These are phyloP conservation scores for Phytophthora citrophthora DNA, from an alignment of 352 stramenopile species.

Conservation along the genomic window DNA sequence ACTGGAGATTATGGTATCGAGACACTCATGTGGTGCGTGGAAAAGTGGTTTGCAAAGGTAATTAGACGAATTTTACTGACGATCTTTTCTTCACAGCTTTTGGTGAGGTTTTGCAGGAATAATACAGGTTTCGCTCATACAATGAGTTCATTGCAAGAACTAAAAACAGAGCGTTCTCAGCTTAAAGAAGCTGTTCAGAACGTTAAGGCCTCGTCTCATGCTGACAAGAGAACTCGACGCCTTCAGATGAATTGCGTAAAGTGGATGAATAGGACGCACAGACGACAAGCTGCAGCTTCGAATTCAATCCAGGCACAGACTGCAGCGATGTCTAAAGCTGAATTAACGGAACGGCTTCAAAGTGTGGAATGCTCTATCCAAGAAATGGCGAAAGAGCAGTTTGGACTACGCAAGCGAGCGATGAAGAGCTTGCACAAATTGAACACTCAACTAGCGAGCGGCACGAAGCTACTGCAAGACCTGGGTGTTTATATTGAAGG, in stretches of 20 bases:
- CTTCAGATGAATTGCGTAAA: constrained; percentile 73
- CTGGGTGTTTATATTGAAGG: constrained; percentile 8
- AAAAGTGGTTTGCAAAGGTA: not conserved
- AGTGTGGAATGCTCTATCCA: constrained; percentile 47
- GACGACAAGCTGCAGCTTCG: constrained; percentile 42
- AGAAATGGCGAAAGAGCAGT: constrained; percentile 49
- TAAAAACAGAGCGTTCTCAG: constrained; percentile 54
- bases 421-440: constrained; percentile 58
- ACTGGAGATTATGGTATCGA: constrained; percentile 65
- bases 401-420: constrained; percentile 53
- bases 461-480: constrained; percentile 45
- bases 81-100: constrained; percentile 27
- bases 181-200: constrained; percentile 60
- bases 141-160: constrained; percentile 49
- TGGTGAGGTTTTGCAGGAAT: constrained; percentile 36
- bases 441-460: constrained; percentile 48
- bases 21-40: constrained; percentile 52
- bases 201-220: constrained; percentile 47
- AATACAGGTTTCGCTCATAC: constrained; percentile 44
- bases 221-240: constrained; percentile 56
- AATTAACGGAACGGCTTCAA: constrained; percentile 54
- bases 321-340: constrained; percentile 51
- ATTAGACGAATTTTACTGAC: too few species aligned
- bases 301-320: constrained; percentile 48
- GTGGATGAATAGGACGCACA: constrained; percentile 70